Percentiles rank a stretch among this genome's conserved stretches.
phyloP scores from a whole-genome alignment of 2,329 filamentous ascomycete species.

The Neocucurbitaria cava region DNA sequence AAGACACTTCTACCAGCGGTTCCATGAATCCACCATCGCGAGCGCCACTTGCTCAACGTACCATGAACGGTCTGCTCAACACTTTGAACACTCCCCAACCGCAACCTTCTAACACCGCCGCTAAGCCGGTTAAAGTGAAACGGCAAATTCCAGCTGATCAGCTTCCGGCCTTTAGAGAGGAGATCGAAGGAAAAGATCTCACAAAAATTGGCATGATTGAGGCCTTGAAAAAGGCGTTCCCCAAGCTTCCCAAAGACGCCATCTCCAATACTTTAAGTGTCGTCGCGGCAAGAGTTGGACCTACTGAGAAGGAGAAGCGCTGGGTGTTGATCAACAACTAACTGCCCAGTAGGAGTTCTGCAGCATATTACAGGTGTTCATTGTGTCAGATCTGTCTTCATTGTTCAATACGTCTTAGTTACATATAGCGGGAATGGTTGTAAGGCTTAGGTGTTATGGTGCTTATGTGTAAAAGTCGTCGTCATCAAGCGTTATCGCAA shows the following conservation, averaged over 20 bases:
- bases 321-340: conserved; percentile 57
- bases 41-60: conserved; percentile 51
- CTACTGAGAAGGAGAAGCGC: conserved; percentile 68
- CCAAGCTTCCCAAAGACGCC: conserved; percentile 71
- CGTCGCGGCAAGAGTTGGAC: conserved; percentile 69
- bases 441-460: background rate
- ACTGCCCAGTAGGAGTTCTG: background rate
- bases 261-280: conserved; percentile 74
- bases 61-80: conserved; percentile 45
- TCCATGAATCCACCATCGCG: conserved; percentile 49
- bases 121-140: conserved; percentile 50
- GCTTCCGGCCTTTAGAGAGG: conserved; percentile 71
- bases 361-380: background rate
- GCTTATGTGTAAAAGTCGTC: background rate
- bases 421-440: background rate
- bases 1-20: conserved; percentile 22
- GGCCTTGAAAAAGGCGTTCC: conserved; percentile 76
- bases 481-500: background rate
- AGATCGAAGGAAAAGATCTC: conserved; percentile 73
- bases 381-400: background rate
- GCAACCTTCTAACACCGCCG: conserved; percentile 24
- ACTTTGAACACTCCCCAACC: conserved; percentile 31
- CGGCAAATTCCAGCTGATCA: conserved; percentile 65
- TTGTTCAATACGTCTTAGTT: background rate
- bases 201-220: conserved; percentile 79